A percentile compares a stretch with the other conserved stretches of the same genome.
These are phyloP conservation scores for Raffaelea albimanens DNA, from an alignment of 2,329 filamentous ascomycete species.

Conservation along the genomic window DNA sequence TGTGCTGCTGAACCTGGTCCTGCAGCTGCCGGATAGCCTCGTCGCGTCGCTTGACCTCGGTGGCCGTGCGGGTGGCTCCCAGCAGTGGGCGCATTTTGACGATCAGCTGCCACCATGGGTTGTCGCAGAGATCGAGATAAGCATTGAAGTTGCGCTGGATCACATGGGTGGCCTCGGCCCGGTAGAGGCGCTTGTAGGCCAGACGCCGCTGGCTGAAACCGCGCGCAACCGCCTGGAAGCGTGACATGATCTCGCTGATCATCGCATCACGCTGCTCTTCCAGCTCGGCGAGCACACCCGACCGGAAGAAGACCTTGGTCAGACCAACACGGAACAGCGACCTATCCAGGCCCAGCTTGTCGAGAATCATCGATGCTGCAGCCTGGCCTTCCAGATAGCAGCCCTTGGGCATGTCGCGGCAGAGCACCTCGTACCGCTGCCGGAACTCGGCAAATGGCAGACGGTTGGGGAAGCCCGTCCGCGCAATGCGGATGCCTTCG, in stretches of 20 bases:
- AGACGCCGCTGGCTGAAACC: constrained; percentile 83
- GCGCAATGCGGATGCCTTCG: constrained; percentile 95
- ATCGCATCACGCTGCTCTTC: constrained; percentile 91
- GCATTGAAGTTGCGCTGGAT: constrained; percentile 91
- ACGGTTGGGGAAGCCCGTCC: constrained; percentile 93
- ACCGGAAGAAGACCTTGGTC: constrained; percentile 96
- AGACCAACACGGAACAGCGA: constrained; percentile 86
- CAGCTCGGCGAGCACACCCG: constrained; percentile 88
- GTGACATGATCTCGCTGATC: constrained; percentile 87
- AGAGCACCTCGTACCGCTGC: constrained; percentile 91
- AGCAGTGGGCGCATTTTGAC: constrained; percentile 91
- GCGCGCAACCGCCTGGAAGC: constrained; percentile 85
- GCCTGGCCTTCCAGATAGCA: constrained; percentile 78
- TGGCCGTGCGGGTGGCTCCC: constrained; percentile 81
- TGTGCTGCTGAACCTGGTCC: constrained; percentile 70
- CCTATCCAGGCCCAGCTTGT: constrained; percentile 76
- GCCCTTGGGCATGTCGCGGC: constrained; percentile 31
- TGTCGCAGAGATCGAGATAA: constrained; percentile 80
- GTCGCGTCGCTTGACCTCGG: constrained; percentile 90
- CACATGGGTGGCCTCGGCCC: constrained; percentile 87
- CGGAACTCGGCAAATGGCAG: constrained; percentile 89
- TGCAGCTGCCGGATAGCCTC: constrained; percentile 86
- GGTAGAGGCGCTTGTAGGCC: constrained; percentile 87
- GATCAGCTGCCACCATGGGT: constrained; percentile 96
- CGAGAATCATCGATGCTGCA: constrained; percentile 76